These are phyloP conservation scores for Aspergillus intermedius DNA, from an alignment of 2,329 filamentous ascomycete genomes.

Conservation along the genomic window DNA sequence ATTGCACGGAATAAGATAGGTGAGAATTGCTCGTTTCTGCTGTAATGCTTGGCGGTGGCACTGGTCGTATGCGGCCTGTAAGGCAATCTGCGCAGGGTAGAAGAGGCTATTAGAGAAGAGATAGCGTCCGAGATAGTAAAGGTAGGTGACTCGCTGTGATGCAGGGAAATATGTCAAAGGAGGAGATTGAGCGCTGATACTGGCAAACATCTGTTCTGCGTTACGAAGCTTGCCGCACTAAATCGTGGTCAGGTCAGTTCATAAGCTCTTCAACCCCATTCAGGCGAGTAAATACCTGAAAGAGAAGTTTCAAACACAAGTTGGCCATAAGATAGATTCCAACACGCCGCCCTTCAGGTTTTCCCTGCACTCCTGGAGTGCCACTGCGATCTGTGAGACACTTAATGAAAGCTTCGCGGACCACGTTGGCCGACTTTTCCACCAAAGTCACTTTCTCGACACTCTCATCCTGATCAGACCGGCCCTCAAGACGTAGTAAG, in stretches of 20 bases:
- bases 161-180: conserved; percentile 76
- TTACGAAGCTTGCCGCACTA: conserved; percentile 75
- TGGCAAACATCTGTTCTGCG: conserved; percentile 81
- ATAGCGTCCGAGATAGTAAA: conserved; percentile 91
- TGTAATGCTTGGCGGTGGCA: conserved; percentile 53
- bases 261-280: not conserved
- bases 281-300: conserved; percentile 51
- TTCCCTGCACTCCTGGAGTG: conserved; percentile 52
- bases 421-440: conserved; percentile 79
- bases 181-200: conserved; percentile 76
- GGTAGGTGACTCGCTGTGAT: conserved; percentile 79
- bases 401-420: conserved; percentile 84
- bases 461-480: conserved; percentile 51
- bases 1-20: conserved; percentile 76
- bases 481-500: conserved; percentile 41
- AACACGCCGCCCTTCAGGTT: conserved; percentile 74
- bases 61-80: conserved; percentile 75
- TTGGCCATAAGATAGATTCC: conserved; percentile 92
- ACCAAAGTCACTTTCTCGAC: conserved; percentile 71
- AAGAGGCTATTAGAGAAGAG: conserved; percentile 81
- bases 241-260: not conserved
- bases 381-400: conserved; percentile 76
- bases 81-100: conserved; percentile 64
- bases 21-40: conserved; percentile 73
- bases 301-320: conserved; percentile 78